Conservation (phyloP, 352 stramenopile species). For the Phytopythium cucurbitacearum region DNA sequence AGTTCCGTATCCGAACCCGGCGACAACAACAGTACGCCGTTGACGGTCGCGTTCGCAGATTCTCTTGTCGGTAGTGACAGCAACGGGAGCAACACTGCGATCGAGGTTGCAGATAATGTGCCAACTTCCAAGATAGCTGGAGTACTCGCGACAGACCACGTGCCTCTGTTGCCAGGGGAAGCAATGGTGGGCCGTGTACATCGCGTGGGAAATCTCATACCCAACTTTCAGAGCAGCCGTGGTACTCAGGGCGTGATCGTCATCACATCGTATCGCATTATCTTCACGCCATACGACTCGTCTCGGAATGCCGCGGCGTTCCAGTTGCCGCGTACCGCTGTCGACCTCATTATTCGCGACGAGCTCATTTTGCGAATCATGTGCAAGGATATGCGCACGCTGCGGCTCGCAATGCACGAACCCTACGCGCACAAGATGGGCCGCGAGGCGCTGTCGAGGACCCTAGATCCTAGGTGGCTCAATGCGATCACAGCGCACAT, state of each 20-base stretch:
- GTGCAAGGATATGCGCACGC: slow-evolving; percentile 77
- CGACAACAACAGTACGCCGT: neutral
- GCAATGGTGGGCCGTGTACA: slow-evolving; percentile 75
- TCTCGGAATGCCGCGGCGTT: slow-evolving; percentile 85
- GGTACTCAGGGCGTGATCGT: slow-evolving; percentile 80
- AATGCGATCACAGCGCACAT: slow-evolving; percentile 75
- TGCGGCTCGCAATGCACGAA: slow-evolving; percentile 83
- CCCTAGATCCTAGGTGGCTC: slow-evolving; percentile 72
- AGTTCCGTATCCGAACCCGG: neutral
- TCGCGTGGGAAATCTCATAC: slow-evolving; percentile 79
- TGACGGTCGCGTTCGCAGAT: too few species aligned
- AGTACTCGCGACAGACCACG: slow-evolving; percentile 60
- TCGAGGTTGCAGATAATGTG: slow-evolving; percentile 26
- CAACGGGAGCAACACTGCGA: neutral
- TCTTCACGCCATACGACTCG: slow-evolving; percentile 82
- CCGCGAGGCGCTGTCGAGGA: slow-evolving; percentile 70
- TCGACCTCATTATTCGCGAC: slow-evolving; percentile 74
- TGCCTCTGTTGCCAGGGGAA: slow-evolving; percentile 56
- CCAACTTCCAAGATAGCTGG: slow-evolving; percentile 41
- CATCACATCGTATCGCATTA: slow-evolving; percentile 82
- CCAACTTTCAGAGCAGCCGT: slow-evolving; percentile 80
- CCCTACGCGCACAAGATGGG: slow-evolving; percentile 79
- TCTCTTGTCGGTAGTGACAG: neutral
- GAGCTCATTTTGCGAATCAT: slow-evolving; percentile 76
- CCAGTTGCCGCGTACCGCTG: slow-evolving; percentile 68